These are phyloP conservation scores for Diaporthe ampelina DNA, from an alignment of 2,329 filamentous ascomycete genomes.

Conservation along the genomic window DNA sequence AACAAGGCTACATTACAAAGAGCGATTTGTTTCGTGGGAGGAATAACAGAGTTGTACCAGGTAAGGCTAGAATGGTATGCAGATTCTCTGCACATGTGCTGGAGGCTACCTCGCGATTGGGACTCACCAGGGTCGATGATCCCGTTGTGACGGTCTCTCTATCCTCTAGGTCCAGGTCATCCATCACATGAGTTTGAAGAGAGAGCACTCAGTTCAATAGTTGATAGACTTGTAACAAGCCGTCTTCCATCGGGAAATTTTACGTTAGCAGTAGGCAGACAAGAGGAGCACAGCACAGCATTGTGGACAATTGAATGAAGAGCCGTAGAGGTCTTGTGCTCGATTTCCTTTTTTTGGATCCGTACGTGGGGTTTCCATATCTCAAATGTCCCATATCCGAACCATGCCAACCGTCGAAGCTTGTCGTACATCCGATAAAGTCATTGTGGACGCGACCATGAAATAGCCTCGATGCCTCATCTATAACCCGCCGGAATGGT, in stretches of 20 bases:
- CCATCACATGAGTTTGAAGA: too few species aligned
- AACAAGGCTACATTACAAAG: too few species aligned
- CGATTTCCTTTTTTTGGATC: constrained; percentile 55
- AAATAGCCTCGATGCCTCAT: constrained; percentile 51
- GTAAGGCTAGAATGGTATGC: background rate
- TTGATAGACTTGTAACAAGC: too few species aligned
- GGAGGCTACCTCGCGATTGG: background rate
- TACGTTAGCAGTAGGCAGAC: background rate
- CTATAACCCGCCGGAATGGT: constrained; percentile 51
- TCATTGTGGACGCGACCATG: constrained; percentile 52
- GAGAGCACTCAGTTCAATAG: background rate
- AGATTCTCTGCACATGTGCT: background rate
- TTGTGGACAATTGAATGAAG: constrained; percentile 6
- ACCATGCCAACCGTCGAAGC: constrained; percentile 61
- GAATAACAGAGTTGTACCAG: too few species aligned
- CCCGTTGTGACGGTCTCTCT: too few species aligned
- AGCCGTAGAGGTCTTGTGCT: constrained; percentile 46
- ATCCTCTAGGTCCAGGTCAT: background rate
- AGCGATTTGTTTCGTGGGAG: too few species aligned
- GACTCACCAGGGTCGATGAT: background rate
- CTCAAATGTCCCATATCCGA: constrained; percentile 52
- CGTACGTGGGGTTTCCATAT: constrained; percentile 53
- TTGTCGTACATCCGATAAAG: constrained; percentile 60
- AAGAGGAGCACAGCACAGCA: background rate
- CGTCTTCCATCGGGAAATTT: background rate